A percentile compares a stretch with the other conserved stretches of the same genome.
Conservation (phyloP, 805 yeast species). For the Candida namnaoensis region DNA sequence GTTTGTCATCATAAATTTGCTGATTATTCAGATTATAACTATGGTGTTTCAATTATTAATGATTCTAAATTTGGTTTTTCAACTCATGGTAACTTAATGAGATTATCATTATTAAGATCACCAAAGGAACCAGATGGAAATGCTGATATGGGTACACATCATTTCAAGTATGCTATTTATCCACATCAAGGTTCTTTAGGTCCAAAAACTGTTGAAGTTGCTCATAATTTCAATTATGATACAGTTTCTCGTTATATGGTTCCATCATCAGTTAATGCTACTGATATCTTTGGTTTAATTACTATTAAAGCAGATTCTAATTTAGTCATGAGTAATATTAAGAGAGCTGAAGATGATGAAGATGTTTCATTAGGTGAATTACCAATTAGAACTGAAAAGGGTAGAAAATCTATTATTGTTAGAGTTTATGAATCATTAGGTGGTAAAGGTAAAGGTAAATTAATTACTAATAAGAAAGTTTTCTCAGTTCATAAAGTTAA, state of each 20-base stretch:
- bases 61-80: conserved; percentile 88
- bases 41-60: conserved; percentile 82
- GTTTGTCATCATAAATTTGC: conserved; percentile 92
- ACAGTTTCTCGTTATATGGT: conserved; percentile 12
- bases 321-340: conserved; percentile 66
- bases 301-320: conserved; percentile 41
- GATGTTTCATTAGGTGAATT: conserved; percentile 35
- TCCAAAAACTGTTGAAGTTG: conserved; percentile 59
- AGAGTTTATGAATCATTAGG: conserved; percentile 88
- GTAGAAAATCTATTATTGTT: conserved; percentile 47
- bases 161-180: conserved; percentile 71
- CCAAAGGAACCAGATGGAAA: conserved; percentile 92
- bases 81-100: conserved; percentile 86
- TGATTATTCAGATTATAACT: conserved; percentile 77
- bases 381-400: conserved; percentile 36
- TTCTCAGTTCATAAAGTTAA: conserved; percentile 22
- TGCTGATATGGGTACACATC: conserved; percentile 90
- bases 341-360: conserved; percentile 81
- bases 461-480: conserved; percentile 34
- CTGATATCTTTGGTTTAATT: conserved; percentile 21
- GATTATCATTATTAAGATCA: conserved; percentile 78
- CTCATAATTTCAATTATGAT: conserved; percentile 68
- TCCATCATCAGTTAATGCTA: conserved; percentile 8
- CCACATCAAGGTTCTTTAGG: conserved; percentile 74
- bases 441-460: conserved; percentile 51